Conservation (phyloP, 371 early-diverging fungal species). For the Lichtheimia corymbifera region DNA sequence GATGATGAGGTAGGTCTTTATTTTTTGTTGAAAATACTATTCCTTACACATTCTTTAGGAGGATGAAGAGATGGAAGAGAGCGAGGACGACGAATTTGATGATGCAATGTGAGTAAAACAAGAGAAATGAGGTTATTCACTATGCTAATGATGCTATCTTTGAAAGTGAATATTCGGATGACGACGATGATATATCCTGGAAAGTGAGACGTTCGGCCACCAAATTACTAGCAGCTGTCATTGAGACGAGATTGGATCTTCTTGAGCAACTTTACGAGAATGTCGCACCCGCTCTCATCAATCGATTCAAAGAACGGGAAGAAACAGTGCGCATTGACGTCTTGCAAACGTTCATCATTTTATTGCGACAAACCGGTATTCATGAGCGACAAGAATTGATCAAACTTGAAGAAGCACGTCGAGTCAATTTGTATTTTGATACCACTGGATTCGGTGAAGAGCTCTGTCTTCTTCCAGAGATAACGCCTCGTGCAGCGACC, state of each 20-base stretch:
- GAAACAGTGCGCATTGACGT: constrained; percentile 90
- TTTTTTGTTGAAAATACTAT: background rate
- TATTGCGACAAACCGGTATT: constrained; percentile 74
- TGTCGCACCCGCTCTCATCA: constrained; percentile 76
- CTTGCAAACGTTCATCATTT: constrained; percentile 71
- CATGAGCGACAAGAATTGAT: constrained; percentile 39
- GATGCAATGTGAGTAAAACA: constrained; percentile 55
- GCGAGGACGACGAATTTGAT: constrained; percentile 77
- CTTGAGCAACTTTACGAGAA: constrained; percentile 62
- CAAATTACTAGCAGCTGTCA: constrained; percentile 78
- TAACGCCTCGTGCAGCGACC: no score
- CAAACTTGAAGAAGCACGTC: background rate
- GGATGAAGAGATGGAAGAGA: constrained; percentile 72
- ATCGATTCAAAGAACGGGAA: constrained; percentile 87
- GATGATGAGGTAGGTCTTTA: constrained; percentile 53
- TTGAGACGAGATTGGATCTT: constrained; percentile 71
- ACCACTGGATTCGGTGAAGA: constrained; percentile 24
- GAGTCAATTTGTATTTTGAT: constrained; percentile 23
- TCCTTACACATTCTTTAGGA: constrained; percentile 44
- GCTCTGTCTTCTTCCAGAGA: constrained; percentile 10
- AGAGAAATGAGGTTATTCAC: background rate
- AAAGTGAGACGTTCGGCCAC: constrained; percentile 89
- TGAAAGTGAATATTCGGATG: constrained; percentile 72
- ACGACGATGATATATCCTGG: constrained; percentile 86
- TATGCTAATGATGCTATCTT: background rate